Evolutionary conservation across 306 rosid genomes (phyloP).

Genomic region (Castanea mollissima): DNA sequence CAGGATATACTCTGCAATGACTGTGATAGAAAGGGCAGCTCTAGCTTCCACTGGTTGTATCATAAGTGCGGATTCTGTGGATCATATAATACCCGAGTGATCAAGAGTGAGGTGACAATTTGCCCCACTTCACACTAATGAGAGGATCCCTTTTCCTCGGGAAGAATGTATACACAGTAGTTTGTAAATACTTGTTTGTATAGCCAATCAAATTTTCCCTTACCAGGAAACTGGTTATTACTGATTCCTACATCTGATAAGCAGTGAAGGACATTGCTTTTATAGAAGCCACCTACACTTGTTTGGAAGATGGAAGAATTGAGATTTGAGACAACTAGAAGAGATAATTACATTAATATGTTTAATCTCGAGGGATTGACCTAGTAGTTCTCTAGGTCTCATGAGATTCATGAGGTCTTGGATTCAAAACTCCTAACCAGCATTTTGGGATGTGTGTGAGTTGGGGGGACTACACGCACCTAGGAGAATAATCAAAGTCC

Average conservation of each 20-base stretch:
- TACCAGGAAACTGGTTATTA: conserved; percentile 27
- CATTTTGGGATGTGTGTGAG: no score
- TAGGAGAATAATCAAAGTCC: no score
- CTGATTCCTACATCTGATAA: conserved; percentile 24
- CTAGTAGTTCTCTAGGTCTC: no score
- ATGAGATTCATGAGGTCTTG: no score
- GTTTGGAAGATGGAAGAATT: neutral
- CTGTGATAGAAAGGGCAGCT: conserved; percentile 72
- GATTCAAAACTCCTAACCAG: no score
- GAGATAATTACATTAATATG: no score
- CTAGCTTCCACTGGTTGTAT: conserved; percentile 93
- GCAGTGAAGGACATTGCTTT: conserved; percentile 22
- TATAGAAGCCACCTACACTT: conserved; percentile 24
- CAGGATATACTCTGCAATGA: conserved; percentile 97
- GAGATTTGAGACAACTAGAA: neutral
- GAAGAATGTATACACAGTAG: conserved; percentile 19
- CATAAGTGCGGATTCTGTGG: conserved; percentile 90
- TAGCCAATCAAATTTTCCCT: conserved; percentile 56
- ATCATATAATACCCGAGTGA: conserved; percentile 91
- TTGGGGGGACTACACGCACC: no score
- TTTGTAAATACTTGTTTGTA: conserved; percentile 59
- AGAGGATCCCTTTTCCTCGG: conserved; percentile 6
- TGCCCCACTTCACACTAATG: conserved; percentile 44
- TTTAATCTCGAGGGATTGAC: no score
- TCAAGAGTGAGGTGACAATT: conserved; percentile 58